Percentiles rank a stretch among this genome's conserved stretches.
Evolutionary conservation across 495 filamentous ascomycete species (phyloP).

Genomic region (Hyaloscypha hepaticicola): DNA sequence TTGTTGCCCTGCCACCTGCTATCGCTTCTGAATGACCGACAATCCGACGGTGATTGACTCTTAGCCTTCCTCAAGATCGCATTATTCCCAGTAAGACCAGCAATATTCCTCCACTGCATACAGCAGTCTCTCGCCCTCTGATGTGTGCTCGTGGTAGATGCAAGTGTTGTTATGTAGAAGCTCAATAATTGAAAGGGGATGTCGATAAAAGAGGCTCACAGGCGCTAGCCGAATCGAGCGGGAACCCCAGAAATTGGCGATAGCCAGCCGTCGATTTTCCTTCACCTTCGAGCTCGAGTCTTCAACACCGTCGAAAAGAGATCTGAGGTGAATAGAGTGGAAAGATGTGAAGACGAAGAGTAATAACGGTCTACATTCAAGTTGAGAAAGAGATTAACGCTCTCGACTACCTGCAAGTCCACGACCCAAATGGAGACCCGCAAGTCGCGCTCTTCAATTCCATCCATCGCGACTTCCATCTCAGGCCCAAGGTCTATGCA

Average conservation of each 20-base stretch:
- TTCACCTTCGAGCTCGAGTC: too few relatives aligned
- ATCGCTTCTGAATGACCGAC: slow-evolving; percentile 14
- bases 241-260: background rate
- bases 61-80: slow-evolving; percentile 12
- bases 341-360: background rate
- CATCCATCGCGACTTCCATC: slow-evolving; percentile 28
- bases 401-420: slow-evolving; percentile 16
- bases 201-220: slow-evolving; percentile 2
- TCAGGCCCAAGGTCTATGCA: slow-evolving; percentile 16
- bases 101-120: slow-evolving; percentile 18
- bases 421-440: slow-evolving; percentile 5
- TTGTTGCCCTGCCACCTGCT: slow-evolving; percentile 33
- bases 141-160: slow-evolving; percentile 6
- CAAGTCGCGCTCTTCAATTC: slow-evolving; percentile 27
- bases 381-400: slow-evolving; percentile 7
- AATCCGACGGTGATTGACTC: slow-evolving; percentile 2
- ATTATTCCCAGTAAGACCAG: slow-evolving; percentile 15
- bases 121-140: background rate
- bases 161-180: background rate
- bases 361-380: background rate
- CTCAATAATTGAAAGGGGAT: background rate
- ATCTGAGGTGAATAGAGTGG: background rate
- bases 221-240: background rate
- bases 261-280: background rate
- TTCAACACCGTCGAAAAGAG: background rate